Evolutionary conservation across 1,284 basidiomycete genomes (phyloP), one percentile per base, ranked within the genome.

Genomic region (Malassezia arunalokei): DNA sequence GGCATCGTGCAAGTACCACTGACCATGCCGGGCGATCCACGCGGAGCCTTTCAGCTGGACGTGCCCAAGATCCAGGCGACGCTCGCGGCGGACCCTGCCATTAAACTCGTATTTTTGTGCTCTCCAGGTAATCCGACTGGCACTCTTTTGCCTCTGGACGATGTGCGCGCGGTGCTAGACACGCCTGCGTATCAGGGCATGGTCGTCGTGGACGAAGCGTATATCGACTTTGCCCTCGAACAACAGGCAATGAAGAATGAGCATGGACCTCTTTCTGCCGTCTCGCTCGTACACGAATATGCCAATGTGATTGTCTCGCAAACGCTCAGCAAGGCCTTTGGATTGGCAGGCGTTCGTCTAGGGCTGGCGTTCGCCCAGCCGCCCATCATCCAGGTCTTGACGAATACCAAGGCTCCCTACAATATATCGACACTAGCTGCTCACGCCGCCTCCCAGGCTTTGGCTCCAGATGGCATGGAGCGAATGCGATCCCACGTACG

Each of bases 121-220:
- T 96, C 91, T 1, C 94, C 92, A 0, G 94, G 94, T 3, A 98
- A 98, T 72, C 94, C 94, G 0, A 94, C 91, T 0, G 90, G 91
- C 12, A 95, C 91, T 0, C 75, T 85, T 28, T 83, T 98, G 48
- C 79, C 87, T 0, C 79, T 92, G 11, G 67, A 77, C 14, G 80
- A 82, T 5, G 78, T 98, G 47, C 78, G 79, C 1, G 71, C 79
- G n/a, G 75, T 98, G 27, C 77, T 92, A 28, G 83, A 90, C 30
- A 87, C 87, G 74, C 78, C 82, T 4, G 76, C 78, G 0, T 96
- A 86, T 79, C 86, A 83, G 62, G 94, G 94, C 1, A 81, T 99
- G 54, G 83, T 96, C 38, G 79, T 94, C 24, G 84, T 98, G 3
- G 94, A 99, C 68, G 94, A 98, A 75, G 94, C 94, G 0, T 98